Base-by-base conservation (phyloP, 176 grass and related monocot genomes). In the Elymus sibiricus region DNA sequence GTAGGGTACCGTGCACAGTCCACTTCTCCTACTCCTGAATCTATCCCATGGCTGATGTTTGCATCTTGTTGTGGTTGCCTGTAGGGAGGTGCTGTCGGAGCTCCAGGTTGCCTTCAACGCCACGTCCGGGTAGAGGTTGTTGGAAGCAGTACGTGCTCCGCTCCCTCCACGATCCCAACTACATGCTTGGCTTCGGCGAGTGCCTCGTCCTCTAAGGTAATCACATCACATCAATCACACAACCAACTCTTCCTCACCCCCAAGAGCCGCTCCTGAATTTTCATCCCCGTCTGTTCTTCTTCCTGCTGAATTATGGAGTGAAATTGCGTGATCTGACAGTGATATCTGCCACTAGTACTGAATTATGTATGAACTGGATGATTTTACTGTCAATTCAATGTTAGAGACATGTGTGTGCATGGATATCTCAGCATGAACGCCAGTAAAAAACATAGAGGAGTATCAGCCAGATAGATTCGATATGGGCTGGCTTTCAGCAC, bases 91-190 rank as follows among this genome's bases (percentile, higher is more conserved):
- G n/a, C n/a, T n/a, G n/a, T n/a, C n/a, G n/a, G n/a, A n/a, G n/a
- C n/a, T n/a, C n/a, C n/a, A n/a, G n/a, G n/a, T n/a, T n/a, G n/a
- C n/a, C n/a, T n/a, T n/a, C n/a, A n/a, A n/a, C n/a, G n/a, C n/a
- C n/a, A n/a, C n/a, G n/a, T n/a, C n/a, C n/a, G n/a, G n/a, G n/a
- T n/a, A n/a, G n/a, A n/a, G n/a, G n/a, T n/a, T n/a, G n/a, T n/a
- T n/a, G 70, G 51, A 84, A 90, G 75, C 93, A 86, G 78, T 95
- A 90, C 79, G 90, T 92, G 15, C 86, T 95, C 43, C 90, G 93
- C 32, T 95, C 90, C 16, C 42, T 95, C 75, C 88, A 90, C 79
- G 90, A 92, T 76, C 93, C 93, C 70, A 92, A 95, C 83, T 95
- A 95, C 88, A 46, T 90, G 43, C 88, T 92, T 70, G 85, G 86